Percentiles rank a stretch among this genome's conserved stretches.
phyloP scores from a whole-genome alignment of 169 alveolate genomes.

The Plasmodium gonderi region DNA sequence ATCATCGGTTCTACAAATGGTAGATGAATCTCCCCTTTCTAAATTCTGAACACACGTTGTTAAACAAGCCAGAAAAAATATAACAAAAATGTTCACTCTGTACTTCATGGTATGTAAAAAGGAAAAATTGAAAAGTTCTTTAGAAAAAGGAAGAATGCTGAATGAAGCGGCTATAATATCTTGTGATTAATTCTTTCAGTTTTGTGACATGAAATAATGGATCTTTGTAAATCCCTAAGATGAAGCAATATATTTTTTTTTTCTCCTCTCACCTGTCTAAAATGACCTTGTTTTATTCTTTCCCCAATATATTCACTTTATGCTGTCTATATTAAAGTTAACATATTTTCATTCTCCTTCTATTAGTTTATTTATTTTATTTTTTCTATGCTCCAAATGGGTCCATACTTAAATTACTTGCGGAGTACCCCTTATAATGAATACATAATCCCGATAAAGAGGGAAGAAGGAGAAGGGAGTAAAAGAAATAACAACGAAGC shows the following conservation, averaged over 20 bases:
- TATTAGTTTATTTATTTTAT: too few relatives aligned
- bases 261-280: too few relatives aligned
- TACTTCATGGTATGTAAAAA: neutral
- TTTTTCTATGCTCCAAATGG: too few relatives aligned
- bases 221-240: neutral
- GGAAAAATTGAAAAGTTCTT: neutral
- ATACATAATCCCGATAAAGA: too few relatives aligned
- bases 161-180: neutral
- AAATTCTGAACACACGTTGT: neutral
- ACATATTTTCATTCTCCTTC: too few relatives aligned
- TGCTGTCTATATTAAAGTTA: too few relatives aligned
- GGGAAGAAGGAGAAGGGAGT: too few relatives aligned
- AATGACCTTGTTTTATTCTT: neutral
- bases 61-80: neutral
- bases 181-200: neutral
- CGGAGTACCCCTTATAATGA: too few relatives aligned
- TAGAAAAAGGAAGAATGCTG: neutral
- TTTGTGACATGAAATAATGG: neutral
- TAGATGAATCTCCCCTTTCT: neutral
- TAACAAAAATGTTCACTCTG: neutral
- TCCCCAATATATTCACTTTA: neutral
- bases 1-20: conserved; percentile 34
- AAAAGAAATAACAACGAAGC: too few relatives aligned
- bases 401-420: too few relatives aligned
- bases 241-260: neutral